These are phyloP conservation scores for Hamamelis virginiana DNA, from an alignment of 164 flowering plant genomes.

Conservation along the genomic window DNA sequence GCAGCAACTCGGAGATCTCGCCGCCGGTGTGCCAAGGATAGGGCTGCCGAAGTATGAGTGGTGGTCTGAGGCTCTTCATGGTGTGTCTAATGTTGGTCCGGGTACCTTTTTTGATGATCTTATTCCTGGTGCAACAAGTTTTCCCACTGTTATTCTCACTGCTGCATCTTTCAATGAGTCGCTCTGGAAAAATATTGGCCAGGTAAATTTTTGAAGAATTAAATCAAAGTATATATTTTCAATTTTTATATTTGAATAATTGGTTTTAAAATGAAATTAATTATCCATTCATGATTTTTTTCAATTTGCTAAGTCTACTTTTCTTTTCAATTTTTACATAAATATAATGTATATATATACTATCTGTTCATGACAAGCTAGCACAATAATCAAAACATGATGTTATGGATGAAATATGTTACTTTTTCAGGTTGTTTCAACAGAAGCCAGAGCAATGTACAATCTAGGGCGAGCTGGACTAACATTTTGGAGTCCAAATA, in stretches of 20 bases:
- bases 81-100: constrained; percentile 16
- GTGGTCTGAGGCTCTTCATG: constrained; percentile 26
- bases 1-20: constrained; percentile 4
- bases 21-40: constrained; percentile 5
- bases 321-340: no score
- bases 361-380: no score
- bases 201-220: constrained; percentile 1
- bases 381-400: no score
- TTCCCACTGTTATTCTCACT: constrained; percentile 11
- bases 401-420: no score
- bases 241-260: no score
- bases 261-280: no score
- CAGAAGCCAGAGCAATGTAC: constrained; percentile 25
- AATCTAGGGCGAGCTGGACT: constrained; percentile 23
- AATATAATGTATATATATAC: no score
- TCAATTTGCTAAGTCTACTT: no score
- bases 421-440: constrained; percentile 16
- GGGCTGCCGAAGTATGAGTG: constrained; percentile 20
- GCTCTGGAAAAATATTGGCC: constrained; percentile 17
- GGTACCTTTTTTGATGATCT: constrained; percentile 10
- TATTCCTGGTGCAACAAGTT: constrained; percentile 20
- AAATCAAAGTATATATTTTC: no score
- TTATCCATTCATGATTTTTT: no score
- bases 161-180: constrained; percentile 18
- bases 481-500: constrained; percentile 28